Percentiles rank a stretch among this genome's conserved stretches.
Conservation (phyloP, 768 basidiomycete genomes). For the Lactarius quietus region DNA sequence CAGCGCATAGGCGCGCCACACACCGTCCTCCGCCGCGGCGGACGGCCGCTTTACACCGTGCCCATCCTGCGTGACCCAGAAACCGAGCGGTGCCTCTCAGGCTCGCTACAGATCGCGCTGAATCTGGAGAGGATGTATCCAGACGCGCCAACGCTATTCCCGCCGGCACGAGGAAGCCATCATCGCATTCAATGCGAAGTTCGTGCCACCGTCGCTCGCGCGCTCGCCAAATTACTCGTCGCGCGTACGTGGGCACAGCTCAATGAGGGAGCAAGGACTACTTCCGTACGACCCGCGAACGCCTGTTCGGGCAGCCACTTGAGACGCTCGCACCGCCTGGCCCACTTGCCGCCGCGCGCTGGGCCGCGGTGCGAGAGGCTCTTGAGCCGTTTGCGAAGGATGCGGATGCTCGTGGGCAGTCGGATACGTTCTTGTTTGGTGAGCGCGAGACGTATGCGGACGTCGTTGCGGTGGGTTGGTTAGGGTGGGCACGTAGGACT, state of each 20-base stretch:
- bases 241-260: conserved; percentile 28
- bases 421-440: conserved; percentile 34
- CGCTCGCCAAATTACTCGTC: conserved; percentile 15
- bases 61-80: conserved; percentile 46
- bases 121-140: conserved; percentile 49
- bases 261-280: conserved; percentile 37
- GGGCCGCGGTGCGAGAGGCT: conserved; percentile 37
- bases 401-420: conserved; percentile 18
- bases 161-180: conserved; percentile 25
- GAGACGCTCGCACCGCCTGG: conserved; percentile 38
- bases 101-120: conserved; percentile 44
- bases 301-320: conserved; percentile 34
- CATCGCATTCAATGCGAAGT: conserved; percentile 28
- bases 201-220: conserved; percentile 10
- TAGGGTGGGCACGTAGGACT: conserved; percentile 34
- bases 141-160: conserved; percentile 38
- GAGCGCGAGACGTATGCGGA: conserved; percentile 40
- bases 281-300: conserved; percentile 39
- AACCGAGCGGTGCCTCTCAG: conserved; percentile 36
- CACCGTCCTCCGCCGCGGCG: conserved; percentile 34
- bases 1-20: conserved; percentile 39
- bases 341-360: conserved; percentile 32
- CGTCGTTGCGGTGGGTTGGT: conserved; percentile 35
- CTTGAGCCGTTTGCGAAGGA: conserved; percentile 30
- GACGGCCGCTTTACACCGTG: conserved; percentile 38